Evolutionary conservation across 331 rosid species (phyloP).

Genomic region (Spiraea crenata): DNA sequence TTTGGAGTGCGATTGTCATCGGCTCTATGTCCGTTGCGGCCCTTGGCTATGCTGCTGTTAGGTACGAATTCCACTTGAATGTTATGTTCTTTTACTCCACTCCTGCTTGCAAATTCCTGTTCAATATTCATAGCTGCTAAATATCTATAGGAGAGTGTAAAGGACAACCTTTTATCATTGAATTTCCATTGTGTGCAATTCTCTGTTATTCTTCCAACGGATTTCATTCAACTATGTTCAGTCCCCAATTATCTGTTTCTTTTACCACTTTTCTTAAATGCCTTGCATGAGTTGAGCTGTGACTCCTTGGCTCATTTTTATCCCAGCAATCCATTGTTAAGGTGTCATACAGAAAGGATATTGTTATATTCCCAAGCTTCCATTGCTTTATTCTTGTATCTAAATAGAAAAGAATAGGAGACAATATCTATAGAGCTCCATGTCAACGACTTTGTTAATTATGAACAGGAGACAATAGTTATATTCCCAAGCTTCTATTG

Average conservation of each 20-base stretch:
- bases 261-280: background rate
- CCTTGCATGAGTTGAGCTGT: background rate
- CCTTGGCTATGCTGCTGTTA: constrained; percentile 67
- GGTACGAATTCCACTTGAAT: constrained; percentile 33
- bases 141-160: background rate
- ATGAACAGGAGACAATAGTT: background rate
- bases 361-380: background rate
- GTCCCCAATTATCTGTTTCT: background rate
- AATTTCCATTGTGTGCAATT: background rate
- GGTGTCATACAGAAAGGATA: background rate
- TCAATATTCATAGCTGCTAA: background rate
- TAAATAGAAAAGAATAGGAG: background rate
- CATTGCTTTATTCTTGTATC: background rate
- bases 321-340: background rate
- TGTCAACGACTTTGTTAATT: background rate
- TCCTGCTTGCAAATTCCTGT: background rate
- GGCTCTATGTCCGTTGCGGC: constrained; percentile 73
- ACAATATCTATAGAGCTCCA: background rate
- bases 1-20: constrained; percentile 59
- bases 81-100: background rate
- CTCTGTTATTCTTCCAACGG: background rate
- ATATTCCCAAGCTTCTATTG: background rate
- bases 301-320: background rate
- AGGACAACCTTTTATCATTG: background rate
- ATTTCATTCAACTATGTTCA: too few species aligned